Evolutionary conservation across 805 yeast genomes (phyloP), one percentile per base, ranked within the genome.

Genomic region (Saccharomycopsis malanga): DNA sequence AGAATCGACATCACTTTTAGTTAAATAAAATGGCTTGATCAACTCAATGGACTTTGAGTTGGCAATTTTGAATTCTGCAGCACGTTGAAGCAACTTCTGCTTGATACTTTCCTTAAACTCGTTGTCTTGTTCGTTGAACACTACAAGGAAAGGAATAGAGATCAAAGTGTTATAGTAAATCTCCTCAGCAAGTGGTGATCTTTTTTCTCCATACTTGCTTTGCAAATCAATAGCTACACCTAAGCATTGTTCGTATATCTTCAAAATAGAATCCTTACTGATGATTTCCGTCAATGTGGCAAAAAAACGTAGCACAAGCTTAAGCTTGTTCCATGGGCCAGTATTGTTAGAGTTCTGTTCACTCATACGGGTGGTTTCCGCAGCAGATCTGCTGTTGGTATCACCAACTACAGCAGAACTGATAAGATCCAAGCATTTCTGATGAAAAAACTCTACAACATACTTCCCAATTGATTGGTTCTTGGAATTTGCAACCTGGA

Each of bases 321-420:
- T 89, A 53, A 86, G 61, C 54, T 77, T 77, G 52, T 81, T 81
- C 78, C 87, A 84, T 17, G 72, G 65, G 14, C 88, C 88, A 23
- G 69, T 68, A 27, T 67, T 70, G 14, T 62, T 63, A 1, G 71
- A 60, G 10, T 54, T 54, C n/a, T 36, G 29, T 56, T 58, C 56
- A 20, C 64, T 64, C 12, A 41, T 34, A n/a, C n/a, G n/a, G n/a
- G n/a, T n/a, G 7, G 42, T 43, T 15, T 49, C 49, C 21, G 44
- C 48, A 7, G 44, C 48, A 20, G 34, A 24, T 23, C 43, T 23
- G 17, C 38, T 32, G 10, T 38, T 51, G 14, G 41, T 52, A 22
- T 18, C 15, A 15, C 32, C 39, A 3, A 24, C 43, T 3, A 53
- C 41, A 5, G 40, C 17, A 4, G 54, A 52, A 24, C 74, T 72